A percentile compares a stretch with the other conserved stretches of the same genome.
These are phyloP conservation scores for Nemania sp. DNA, from an alignment of 2,329 filamentous ascomycete genomes.

Conservation along the genomic window DNA sequence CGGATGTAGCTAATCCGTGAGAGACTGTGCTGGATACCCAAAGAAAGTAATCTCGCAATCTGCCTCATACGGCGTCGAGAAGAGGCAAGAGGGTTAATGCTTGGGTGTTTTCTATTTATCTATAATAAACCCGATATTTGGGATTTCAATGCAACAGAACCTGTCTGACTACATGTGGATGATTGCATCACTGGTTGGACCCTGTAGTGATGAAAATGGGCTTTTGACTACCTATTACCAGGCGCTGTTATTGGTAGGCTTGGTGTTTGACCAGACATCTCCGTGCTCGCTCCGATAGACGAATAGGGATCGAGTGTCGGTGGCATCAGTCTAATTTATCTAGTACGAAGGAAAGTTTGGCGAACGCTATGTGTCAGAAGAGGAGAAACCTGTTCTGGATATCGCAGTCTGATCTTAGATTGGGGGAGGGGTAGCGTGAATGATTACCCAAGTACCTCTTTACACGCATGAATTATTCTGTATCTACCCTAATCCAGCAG, in stretches of 20 bases:
- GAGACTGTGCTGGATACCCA: not conserved
- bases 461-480: conserved; percentile 3
- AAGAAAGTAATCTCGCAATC: conserved; percentile 2
- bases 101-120: conserved; percentile 1
- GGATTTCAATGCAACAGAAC: conserved; percentile 16
- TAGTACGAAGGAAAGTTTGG: not conserved
- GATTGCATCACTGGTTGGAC: conserved; percentile 27
- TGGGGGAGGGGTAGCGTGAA: not conserved
- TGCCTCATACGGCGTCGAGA: not conserved
- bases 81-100: not conserved
- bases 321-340: conserved; percentile 9
- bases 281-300: conserved; percentile 5
- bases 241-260: conserved; percentile 18
- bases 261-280: conserved; percentile 10
- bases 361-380: conserved; percentile 8
- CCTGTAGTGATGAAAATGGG: conserved; percentile 10
- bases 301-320: conserved; percentile 8
- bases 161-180: conserved; percentile 1
- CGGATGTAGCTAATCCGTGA: conserved; percentile 32
- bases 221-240: conserved; percentile 19
- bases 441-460: conserved; percentile 12
- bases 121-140: conserved; percentile 28
- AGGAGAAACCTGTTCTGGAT: not conserved
- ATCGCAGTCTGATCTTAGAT: conserved; percentile 9
- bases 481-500: conserved; percentile 18